Base-by-base conservation (phyloP, 73 alveolate genomes). In the Stentor coeruleus region DNA sequence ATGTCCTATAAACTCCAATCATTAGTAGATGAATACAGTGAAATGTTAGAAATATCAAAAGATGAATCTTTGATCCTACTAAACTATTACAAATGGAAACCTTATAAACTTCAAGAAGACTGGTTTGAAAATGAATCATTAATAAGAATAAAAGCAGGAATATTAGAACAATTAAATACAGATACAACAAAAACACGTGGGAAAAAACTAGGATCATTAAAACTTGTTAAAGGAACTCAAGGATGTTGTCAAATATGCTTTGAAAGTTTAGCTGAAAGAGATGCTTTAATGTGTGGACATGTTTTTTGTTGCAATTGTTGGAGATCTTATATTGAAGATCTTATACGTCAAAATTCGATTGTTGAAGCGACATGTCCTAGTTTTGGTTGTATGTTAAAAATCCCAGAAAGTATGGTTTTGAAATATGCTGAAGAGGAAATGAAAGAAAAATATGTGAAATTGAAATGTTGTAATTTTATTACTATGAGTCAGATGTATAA, bases 401-500 rank as follows among this genome's bases (percentile, higher is more conserved):
- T 75, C 59, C 74, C 83, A 0, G 59, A 37, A 38, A 20, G 38
- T 14, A 40, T 39, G 59, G 58, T 75, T 38, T 20, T 39, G 83
- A 28, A 35, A 39, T 75, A 39, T 38, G n/a, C 38, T 6, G 20
- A 31, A 37, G 59, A 35, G 39, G 72, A 31, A n/a, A 38, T 14
- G 30, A 73, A 74, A 39, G 83, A 74, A 26, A 81, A 74, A 55
- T 89, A 89, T 76, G 76, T 36, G 4, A 89, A 79, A 83, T 82
- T 83, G 42, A 38, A 80, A 75, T 76, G 82, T 1, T 39, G 86
- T 28, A 84, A 85, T 58, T 89, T 60, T 42, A 86, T 87, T 0
- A 87, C 84, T 37, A 79, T 87, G 76, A 85, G 85, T 74, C 82
- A 82, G 59, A 87, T 81, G 82, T 86, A 77, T 39, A 84, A 85